phyloP scores from a whole-genome alignment of 768 basidiomycete genomes.

The Calocybe indica region DNA sequence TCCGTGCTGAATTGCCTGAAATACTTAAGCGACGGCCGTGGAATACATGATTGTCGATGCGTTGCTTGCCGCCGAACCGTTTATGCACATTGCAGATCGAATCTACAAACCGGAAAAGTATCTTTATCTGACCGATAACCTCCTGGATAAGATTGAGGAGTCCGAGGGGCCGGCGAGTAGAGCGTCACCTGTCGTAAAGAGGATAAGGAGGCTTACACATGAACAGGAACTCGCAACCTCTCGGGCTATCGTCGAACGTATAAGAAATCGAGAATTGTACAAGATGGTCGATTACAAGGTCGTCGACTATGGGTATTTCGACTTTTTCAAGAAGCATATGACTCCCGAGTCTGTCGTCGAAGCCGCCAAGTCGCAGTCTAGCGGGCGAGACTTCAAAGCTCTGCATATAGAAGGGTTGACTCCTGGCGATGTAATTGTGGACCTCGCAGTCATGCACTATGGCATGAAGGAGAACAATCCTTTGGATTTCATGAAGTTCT shows the following conservation, averaged over 20 bases:
- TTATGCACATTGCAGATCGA: conserved; percentile 51
- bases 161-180: conserved; percentile 42
- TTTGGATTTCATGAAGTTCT: conserved; percentile 64
- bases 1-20: not conserved
- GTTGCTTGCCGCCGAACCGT: conserved; percentile 58
- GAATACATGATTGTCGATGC: conserved; percentile 85
- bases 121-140: conserved; percentile 62
- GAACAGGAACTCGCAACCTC: conserved; percentile 53
- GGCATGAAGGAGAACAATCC: conserved; percentile 72
- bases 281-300: conserved; percentile 60
- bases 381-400: conserved; percentile 14
- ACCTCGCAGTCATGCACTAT: conserved; percentile 63
- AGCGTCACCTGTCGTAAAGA: not conserved
- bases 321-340: conserved; percentile 29
- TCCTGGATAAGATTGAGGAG: conserved; percentile 54
- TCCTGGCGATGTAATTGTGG: conserved; percentile 55
- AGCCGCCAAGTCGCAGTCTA: conserved; percentile 24
- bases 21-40: conserved; percentile 56
- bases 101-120: conserved; percentile 56
- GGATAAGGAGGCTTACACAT: not conserved
- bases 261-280: conserved; percentile 63
- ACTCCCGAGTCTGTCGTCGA: conserved; percentile 38
- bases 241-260: conserved; percentile 55
- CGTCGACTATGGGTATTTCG: conserved; percentile 33
- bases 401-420: conserved; percentile 28